Evolutionary conservation across 139 green algal species (phyloP).

Genomic region (Chlamydomonas schloesseri): DNA sequence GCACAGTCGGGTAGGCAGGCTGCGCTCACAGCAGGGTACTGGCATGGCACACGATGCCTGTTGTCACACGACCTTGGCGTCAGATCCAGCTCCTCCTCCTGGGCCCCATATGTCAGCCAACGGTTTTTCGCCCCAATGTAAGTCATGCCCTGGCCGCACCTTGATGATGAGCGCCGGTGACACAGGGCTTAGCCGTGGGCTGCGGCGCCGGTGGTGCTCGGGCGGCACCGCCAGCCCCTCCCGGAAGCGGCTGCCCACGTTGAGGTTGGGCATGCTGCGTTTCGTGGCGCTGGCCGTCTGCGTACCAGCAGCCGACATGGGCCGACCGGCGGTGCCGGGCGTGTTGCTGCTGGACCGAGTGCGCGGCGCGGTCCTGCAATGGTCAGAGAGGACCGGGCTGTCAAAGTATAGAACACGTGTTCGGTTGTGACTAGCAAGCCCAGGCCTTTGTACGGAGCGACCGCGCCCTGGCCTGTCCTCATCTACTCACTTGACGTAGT

Average conservation of each 20-base stretch:
- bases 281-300: neutral
- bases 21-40: too few relatives aligned
- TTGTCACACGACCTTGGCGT: too few relatives aligned
- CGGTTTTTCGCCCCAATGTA: too few relatives aligned
- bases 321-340: neutral
- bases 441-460: too few relatives aligned
- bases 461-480: too few relatives aligned
- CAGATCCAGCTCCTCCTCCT: too few relatives aligned
- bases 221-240: conserved; percentile 28
- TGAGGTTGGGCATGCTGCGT: conserved; percentile 22
- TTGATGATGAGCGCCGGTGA: neutral
- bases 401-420: too few relatives aligned
- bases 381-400: neutral
- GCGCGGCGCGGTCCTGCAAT: neutral
- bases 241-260: conserved; percentile 31
- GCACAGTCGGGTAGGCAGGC: too few relatives aligned
- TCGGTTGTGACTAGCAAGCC: too few relatives aligned
- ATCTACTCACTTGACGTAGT: neutral
- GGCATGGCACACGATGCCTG: too few relatives aligned
- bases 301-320: neutral
- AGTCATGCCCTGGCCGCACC: too few relatives aligned
- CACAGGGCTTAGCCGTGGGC: neutral
- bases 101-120: too few relatives aligned
- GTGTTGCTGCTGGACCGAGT: neutral
- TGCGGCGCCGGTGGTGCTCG: conserved; percentile 18